Evolutionary conservation across 2,329 filamentous ascomycete genomes (phyloP), one percentile per base, ranked within the genome.

Genomic region (Aspergillus neotritici): DNA sequence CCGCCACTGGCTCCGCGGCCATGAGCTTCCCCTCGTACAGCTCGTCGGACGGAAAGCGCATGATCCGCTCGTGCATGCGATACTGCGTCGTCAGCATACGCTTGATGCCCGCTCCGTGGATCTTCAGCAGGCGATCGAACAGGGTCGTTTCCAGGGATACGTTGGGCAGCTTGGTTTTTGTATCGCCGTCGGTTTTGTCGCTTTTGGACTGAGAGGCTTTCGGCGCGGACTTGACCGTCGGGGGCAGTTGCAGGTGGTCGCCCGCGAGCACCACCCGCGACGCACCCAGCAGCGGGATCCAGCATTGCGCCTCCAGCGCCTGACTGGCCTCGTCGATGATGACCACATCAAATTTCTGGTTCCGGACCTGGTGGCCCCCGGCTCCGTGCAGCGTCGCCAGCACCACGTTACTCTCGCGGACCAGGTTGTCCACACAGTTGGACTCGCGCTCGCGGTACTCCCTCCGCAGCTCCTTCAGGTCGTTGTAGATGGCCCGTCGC

Each of bases 251-350:
- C 41, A 97, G 71, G 65, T 97, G 93, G 62, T 98, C 93, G 37
- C 93, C 93, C 1, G 93, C 93, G 50, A 94, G 83, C 7, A 98
- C 83, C 7, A 88, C 83, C 70, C 96, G 97, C 0, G 87, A 72
- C 31, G 76, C 87, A 32, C 80, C 77, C 13, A 96, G 69, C 36
- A 98, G 69, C 9, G 93, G 83, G 40, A 97, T 90, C 93, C 93
- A 98, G 69, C 90, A 96, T 66, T 97, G 91, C 1, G 93, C 90
- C 67, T 98, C 93, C 8, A 97, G 74, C 2, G 93, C 93, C 64
- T 98, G 93, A 62, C 87, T 94, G 4, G 90, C 93, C 69, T 98
- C 93, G 59, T 98, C 93, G 44, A 98, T 88, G 48, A 98, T 83
- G 21, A 98, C 87, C 4, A 95, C 86, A 64, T 98, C 93, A 52